Conservation (phyloP, 345 rosid genomes). For the Populus ilicifolia region DNA sequence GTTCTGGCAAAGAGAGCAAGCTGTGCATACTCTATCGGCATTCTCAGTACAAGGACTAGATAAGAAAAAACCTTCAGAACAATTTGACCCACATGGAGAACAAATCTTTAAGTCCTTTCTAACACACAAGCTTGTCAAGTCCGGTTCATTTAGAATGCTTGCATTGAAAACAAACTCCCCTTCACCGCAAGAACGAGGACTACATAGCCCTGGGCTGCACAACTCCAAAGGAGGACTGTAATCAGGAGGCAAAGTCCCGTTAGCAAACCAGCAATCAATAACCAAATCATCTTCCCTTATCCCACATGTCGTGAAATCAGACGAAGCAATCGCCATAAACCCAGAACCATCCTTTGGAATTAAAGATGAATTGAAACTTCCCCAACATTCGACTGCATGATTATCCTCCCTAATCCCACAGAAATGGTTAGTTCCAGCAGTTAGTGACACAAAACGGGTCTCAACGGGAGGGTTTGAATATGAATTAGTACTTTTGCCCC, state of each 20-base stretch:
- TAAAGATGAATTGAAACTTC: slow-evolving; percentile 55
- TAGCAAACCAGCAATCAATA: slow-evolving; percentile 74
- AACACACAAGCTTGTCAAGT: slow-evolving; percentile 64
- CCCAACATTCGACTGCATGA: slow-evolving; percentile 89
- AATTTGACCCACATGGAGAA: slow-evolving; percentile 69
- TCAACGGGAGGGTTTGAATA: slow-evolving; percentile 26
- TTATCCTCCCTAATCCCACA: slow-evolving; percentile 81
- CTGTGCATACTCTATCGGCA: slow-evolving; percentile 69
- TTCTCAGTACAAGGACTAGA: slow-evolving; percentile 66
- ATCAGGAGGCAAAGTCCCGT: slow-evolving; percentile 40
- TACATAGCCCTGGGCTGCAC: slow-evolving; percentile 83
- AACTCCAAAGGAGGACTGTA: slow-evolving; percentile 79
- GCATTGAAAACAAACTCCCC: slow-evolving; percentile 79
- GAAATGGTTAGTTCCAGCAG: slow-evolving; percentile 73
- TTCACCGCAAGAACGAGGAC: slow-evolving; percentile 46
- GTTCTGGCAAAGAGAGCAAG: slow-evolving; percentile 93
- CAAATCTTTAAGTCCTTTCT: slow-evolving; percentile 67
- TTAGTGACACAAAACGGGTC: slow-evolving; percentile 46
- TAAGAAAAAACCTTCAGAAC: slow-evolving; percentile 70
- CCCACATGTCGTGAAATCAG: slow-evolving; percentile 73
- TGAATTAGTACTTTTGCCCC: slow-evolving; percentile 51
- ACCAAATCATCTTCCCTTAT: slow-evolving; percentile 81
- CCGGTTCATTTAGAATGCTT: slow-evolving; percentile 69
- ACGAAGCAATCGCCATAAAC: slow-evolving; percentile 78
- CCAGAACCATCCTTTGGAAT: slow-evolving; percentile 65